A percentile compares a stretch with the other conserved stretches of the same genome.
Evolutionary conservation across 148 eudicot genomes (phyloP).

Genomic region (Rhododendron simsii): DNA sequence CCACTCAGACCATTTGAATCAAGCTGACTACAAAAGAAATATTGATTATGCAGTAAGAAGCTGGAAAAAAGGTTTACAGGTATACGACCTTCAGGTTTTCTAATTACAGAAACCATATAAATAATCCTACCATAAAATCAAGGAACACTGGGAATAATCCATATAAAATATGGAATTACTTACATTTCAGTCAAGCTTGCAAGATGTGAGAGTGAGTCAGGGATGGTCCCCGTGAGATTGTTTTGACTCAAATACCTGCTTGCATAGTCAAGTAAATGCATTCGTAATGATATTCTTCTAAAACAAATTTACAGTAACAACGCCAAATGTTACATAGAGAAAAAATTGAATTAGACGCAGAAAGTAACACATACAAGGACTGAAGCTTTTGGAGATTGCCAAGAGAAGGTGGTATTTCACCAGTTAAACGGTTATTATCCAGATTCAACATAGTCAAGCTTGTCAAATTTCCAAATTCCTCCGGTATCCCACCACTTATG

Average conservation of each 20-base stretch:
- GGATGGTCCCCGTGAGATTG: slow-evolving; percentile 73
- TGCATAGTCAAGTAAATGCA: slow-evolving; percentile 10
- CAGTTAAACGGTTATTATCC: slow-evolving; percentile 64
- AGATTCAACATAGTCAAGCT: slow-evolving; percentile 68
- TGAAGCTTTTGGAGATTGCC: slow-evolving; percentile 72
- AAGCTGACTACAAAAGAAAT: slow-evolving; percentile 64
- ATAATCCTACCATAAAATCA: background rate
- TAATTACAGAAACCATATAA: background rate
- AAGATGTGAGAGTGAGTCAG: slow-evolving; percentile 65
- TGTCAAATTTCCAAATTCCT: slow-evolving; percentile 65
- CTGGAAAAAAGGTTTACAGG: background rate
- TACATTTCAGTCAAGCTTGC: slow-evolving; percentile 66
- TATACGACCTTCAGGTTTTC: background rate
- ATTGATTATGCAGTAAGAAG: slow-evolving; percentile 10
- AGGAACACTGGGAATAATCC: background rate
- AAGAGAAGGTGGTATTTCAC: slow-evolving; percentile 79
- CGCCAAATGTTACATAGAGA: background rate
- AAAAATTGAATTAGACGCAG: slow-evolving; percentile 5
- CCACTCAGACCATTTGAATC: slow-evolving; percentile 76
- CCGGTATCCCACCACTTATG: slow-evolving; percentile 75
- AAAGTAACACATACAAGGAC: slow-evolving; percentile 61
- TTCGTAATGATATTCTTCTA: background rate
- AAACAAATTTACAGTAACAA: slow-evolving; percentile 1
- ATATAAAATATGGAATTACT: slow-evolving; percentile 22
- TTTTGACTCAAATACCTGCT: slow-evolving; percentile 73